Base-by-base conservation (phyloP, 164 flowering plant genomes). In the Paratinospora sagittata region DNA sequence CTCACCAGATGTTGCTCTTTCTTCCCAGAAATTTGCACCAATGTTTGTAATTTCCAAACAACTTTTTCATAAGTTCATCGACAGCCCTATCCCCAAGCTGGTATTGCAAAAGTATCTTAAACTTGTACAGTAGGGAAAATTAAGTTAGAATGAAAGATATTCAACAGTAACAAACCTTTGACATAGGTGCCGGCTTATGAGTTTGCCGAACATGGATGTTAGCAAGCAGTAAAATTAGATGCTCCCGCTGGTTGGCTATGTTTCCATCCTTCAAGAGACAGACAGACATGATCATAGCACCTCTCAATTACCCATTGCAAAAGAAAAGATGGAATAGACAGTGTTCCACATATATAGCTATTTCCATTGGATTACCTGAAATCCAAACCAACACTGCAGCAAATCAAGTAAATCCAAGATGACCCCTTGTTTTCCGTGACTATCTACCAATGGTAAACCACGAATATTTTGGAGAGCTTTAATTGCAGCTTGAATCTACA, bases 1-100 rank as follows among this genome's bases (percentile, higher is more conserved):
- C 87, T 78, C 75, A 95, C 99, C 94, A 58, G 62, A 95, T 85
- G 80, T 81, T 92, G 82, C 77, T 85, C 77, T 83, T 90, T 71
- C 85, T 83, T 26, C 86, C 85, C 79, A 95, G 77, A 81, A 82
- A 95, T 65, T 89, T 95, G 89, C 97, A 92, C 99, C 99, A 95
- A 19, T 80, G 78, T 70, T 86, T 89, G 72, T 95, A 95, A 71
- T 95, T 95, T 79, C 89, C 83, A 65, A 95, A 92, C 66, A 95
- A 81, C 65, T 87, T 92, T 70, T 82, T 91, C 95, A 87, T 85
- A 70, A 95, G 80, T 52, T 79, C 88, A 82, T 91, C 86, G 66
- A 89, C 76, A 71, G 88, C 87, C 70, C 69, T 86, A 75, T 91
- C 96, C 69, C 82, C 88, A 57, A 86, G 75, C 99, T 95, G 84